These are phyloP conservation scores for Avena insularis DNA, from an alignment of 176 grass and related monocot species.

Conservation along the genomic window DNA sequence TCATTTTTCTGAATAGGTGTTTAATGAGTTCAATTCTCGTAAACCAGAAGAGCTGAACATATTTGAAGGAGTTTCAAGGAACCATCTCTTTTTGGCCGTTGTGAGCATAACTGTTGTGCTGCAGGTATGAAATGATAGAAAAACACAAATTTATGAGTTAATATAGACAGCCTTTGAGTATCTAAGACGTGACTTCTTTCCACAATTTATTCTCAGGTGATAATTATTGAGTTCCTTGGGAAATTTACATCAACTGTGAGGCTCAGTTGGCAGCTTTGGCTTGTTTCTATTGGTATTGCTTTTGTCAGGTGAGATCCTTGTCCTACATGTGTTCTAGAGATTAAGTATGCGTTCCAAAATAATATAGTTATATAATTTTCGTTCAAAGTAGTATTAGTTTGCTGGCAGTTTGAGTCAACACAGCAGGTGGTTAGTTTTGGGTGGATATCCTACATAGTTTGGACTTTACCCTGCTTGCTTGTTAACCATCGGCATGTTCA, in stretches of 20 bases:
- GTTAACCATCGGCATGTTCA: conserved; percentile 40
- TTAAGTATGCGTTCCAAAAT: conserved; percentile 19
- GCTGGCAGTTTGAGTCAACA: conserved; percentile 27
- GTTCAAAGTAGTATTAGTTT: conserved; percentile 19
- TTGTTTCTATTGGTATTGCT: conserved; percentile 77
- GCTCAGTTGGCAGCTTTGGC: conserved; percentile 90
- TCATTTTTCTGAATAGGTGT: conserved; percentile 57
- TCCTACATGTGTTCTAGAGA: conserved; percentile 22
- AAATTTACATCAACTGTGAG: conserved; percentile 89
- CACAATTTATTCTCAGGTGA: conserved; percentile 51
- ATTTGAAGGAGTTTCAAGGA: conserved; percentile 78
- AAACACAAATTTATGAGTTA: conserved; percentile 22
- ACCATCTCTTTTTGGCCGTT: conserved; percentile 72
- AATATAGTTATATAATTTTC: neutral
- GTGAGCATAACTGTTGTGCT: conserved; percentile 68
- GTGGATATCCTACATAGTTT: neutral
- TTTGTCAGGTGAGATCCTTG: conserved; percentile 70
- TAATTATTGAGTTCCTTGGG: conserved; percentile 95
- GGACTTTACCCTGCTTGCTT: conserved; percentile 12
- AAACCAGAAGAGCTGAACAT: conserved; percentile 89
- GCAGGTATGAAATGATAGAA: conserved; percentile 63
- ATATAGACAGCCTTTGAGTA: conserved; percentile 11
- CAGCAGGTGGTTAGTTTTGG: conserved; percentile 22
- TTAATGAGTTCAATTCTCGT: conserved; percentile 95
- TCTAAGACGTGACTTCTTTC: conserved; percentile 38